Percentiles rank a stretch among this genome's conserved stretches.
These are phyloP conservation scores for Aureobasidium lini DNA, from an alignment of 2,329 filamentous ascomycete species.

Conservation along the genomic window DNA sequence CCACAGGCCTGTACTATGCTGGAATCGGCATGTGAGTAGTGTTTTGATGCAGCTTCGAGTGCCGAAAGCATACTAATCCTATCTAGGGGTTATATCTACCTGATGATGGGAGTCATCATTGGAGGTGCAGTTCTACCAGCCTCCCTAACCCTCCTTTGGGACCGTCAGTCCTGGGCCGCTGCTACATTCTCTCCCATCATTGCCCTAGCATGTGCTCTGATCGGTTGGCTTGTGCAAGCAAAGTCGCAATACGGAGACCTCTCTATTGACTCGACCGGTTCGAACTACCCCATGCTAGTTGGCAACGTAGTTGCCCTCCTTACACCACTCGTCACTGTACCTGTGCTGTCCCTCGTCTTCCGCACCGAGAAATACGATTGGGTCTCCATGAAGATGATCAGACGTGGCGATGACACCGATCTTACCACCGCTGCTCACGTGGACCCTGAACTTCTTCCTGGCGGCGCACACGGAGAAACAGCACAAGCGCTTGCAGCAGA, in stretches of 20 bases:
- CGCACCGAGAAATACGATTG: conserved; percentile 77
- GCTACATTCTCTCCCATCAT: conserved; percentile 63
- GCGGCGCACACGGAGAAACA: conserved; percentile 29
- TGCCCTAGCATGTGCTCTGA: conserved; percentile 60
- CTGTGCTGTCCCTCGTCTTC: conserved; percentile 64
- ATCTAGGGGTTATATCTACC: conserved; percentile 62
- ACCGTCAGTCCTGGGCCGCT: conserved; percentile 67
- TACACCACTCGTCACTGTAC: conserved; percentile 66
- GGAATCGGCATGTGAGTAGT: conserved; percentile 58
- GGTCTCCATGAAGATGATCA: conserved; percentile 72
- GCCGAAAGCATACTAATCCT: background rate
- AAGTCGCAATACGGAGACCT: conserved; percentile 61
- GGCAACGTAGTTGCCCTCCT: conserved; percentile 80
- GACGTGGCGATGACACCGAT: conserved; percentile 70
- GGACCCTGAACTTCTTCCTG: conserved; percentile 58
- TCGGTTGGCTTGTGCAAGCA: conserved; percentile 72
- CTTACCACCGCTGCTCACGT: conserved; percentile 55
- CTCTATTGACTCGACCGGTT: conserved; percentile 66
- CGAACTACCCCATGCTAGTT: conserved; percentile 79
- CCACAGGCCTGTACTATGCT: conserved; percentile 57
- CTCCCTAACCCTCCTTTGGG: conserved; percentile 73
- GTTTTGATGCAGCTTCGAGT: background rate
- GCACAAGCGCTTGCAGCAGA: conserved; percentile 32
- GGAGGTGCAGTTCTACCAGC: conserved; percentile 70
- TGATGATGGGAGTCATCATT: conserved; percentile 89